phyloP scores from a whole-genome alignment of 495 filamentous ascomycete genomes.

The Geoglossum glabrum region DNA sequence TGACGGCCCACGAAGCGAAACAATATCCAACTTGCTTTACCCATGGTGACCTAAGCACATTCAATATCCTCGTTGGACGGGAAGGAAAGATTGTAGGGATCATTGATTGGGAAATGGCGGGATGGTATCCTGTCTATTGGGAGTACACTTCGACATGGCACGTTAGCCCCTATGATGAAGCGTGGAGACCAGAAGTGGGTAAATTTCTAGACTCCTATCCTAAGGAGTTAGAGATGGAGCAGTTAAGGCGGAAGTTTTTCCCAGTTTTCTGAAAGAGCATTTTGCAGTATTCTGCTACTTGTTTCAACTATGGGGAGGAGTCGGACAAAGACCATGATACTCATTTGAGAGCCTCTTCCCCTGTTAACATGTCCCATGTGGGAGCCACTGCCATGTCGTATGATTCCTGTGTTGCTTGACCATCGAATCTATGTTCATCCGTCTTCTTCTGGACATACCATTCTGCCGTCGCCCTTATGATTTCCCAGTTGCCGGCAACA shows the following conservation, averaged over 20 bases:
- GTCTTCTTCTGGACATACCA: conserved; percentile 15
- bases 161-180: conserved; percentile 27
- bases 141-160: conserved; percentile 28
- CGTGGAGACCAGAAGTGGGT: conserved; percentile 28
- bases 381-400: conserved; percentile 15
- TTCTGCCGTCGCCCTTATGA: conserved; percentile 12
- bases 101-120: conserved; percentile 32
- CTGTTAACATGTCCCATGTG: conserved; percentile 20
- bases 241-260: conserved; percentile 20
- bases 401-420: neutral
- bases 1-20: conserved; percentile 17
- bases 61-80: conserved; percentile 15
- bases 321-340: neutral
- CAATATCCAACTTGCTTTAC: conserved; percentile 18
- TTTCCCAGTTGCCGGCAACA: conserved; percentile 12
- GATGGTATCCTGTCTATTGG: conserved; percentile 27
- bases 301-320: neutral
- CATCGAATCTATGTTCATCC: conserved; percentile 19
- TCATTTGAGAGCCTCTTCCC: conserved; percentile 15
- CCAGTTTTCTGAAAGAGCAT: no score
- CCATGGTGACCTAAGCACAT: conserved; percentile 18
- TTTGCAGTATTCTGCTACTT: neutral
- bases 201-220: conserved; percentile 27
- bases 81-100: conserved; percentile 23
- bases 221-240: conserved; percentile 28